Evolutionary conservation across 768 basidiomycete species (phyloP).

Genomic region (Amanita pallidorosea): DNA sequence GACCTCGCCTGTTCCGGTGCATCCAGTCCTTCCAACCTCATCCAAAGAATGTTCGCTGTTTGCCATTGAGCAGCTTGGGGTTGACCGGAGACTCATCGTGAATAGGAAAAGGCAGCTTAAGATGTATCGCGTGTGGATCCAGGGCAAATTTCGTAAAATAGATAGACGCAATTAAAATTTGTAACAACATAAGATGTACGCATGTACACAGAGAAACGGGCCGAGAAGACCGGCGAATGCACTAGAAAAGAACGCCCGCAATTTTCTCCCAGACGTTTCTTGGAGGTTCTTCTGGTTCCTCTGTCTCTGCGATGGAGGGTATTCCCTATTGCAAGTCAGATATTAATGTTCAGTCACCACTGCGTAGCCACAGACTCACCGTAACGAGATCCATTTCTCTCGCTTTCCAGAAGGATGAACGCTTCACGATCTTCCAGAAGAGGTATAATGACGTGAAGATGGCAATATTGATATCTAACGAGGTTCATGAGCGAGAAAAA

Average conservation of each 20-base stretch:
- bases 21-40: slow-evolving; percentile 28
- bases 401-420: slow-evolving; percentile 40
- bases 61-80: slow-evolving; percentile 71
- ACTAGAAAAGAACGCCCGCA: slow-evolving; percentile 39
- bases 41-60: slow-evolving; percentile 43
- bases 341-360: background rate
- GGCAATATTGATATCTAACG: slow-evolving; percentile 35
- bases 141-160: slow-evolving; percentile 64
- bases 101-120: slow-evolving; percentile 92
- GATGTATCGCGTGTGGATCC: slow-evolving; percentile 98
- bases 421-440: slow-evolving; percentile 30
- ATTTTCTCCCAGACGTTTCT: slow-evolving; percentile 40
- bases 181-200: background rate
- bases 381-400: slow-evolving; percentile 66
- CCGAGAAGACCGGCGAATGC: too few species aligned
- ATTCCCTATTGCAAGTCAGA: slow-evolving; percentile 36
- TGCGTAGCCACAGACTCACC: slow-evolving; percentile 20
- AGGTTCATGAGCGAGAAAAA: background rate
- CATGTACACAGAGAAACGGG: background rate
- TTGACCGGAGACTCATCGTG: slow-evolving; percentile 83
- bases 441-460: slow-evolving; percentile 33
- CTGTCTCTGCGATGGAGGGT: slow-evolving; percentile 62
- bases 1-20: slow-evolving; percentile 11
- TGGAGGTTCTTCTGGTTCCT: slow-evolving; percentile 38
- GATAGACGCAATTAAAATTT: background rate